Evolutionary conservation across 169 alveolate species (phyloP), one percentile per base, ranked within the genome.

Genomic region (Plasmodium falciparum): DNA sequence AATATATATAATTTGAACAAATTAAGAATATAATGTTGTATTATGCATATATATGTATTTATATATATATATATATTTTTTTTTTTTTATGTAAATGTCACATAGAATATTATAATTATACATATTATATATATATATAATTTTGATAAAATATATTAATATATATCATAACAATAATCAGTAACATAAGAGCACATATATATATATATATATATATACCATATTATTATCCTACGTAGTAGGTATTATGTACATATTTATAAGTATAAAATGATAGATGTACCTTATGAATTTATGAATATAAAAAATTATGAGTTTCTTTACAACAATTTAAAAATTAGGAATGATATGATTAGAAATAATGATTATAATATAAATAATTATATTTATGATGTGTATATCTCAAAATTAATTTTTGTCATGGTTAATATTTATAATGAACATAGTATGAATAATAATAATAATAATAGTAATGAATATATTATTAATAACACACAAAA

Each of bases 261-360:
- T 65, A 33, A 33, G 45, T 45, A 26, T 45, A 74, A 61, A 74
- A 74, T 74, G 88, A 5, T 62, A 52, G 29, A 50, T 9, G 26
- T 20, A 39, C 3, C 22, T 56, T 61, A 24, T 24, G 88, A 17
- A 33, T 13, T 52, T n/a, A 59, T 58, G 12, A 22, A 74, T 59
- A 49, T 29, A 74, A 29, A 43, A 15, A 43, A 58, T 66, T 47
- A 62, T 74, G 74, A 74, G 45, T 1, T 13, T 39, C 47, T 39
- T 39, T 39, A 39, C 2, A 39, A 39, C 47, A 39, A 39, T 39
- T 39, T 74, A 9, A 50, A 74, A 39, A 61, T 39, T 45, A 67
- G 24, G 58, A 29, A 74, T 74, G 58, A 24, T 11, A 65, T 17
- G 29, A 45, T 20, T 26, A 74, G 12, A 17, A 74, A 24, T 9